These are phyloP conservation scores for Allantophomopsis lycopodina DNA, from an alignment of 2,329 filamentous ascomycete genomes.

Conservation along the genomic window DNA sequence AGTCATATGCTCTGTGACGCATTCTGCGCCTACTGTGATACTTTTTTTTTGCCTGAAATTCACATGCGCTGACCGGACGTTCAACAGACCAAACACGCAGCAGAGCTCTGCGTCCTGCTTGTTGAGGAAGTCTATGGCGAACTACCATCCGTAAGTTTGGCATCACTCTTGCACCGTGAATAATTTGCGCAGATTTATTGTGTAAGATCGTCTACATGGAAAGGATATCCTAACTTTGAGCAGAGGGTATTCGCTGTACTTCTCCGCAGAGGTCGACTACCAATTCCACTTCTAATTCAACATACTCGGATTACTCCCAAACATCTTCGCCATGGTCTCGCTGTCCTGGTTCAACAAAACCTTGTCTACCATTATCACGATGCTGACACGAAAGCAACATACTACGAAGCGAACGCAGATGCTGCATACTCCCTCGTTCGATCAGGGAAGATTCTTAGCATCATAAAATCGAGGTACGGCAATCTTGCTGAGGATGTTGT, in stretches of 20 bases:
- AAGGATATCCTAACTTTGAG: constrained; percentile 10
- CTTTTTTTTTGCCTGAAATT: constrained; percentile 1
- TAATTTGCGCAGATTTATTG: constrained; percentile 7
- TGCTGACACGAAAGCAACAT: constrained; percentile 45
- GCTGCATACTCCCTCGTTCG: constrained; percentile 74
- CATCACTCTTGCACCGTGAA: neutral
- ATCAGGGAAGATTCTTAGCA: constrained; percentile 65
- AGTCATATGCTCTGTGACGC: constrained; percentile 14
- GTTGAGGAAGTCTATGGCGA: constrained; percentile 85
- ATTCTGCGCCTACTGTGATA: no score
- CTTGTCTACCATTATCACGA: constrained; percentile 64
- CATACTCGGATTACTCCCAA: constrained; percentile 60
- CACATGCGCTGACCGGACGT: no score
- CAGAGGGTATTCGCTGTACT: constrained; percentile 79
- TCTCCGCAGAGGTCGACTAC: constrained; percentile 64
- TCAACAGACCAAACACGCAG: constrained; percentile 52
- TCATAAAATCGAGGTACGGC: constrained; percentile 63
- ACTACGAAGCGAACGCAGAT: constrained; percentile 73
- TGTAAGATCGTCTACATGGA: constrained; percentile 4
- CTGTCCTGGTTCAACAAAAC: constrained; percentile 78
- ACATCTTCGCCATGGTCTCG: constrained; percentile 69
- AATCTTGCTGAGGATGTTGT: constrained; percentile 61
- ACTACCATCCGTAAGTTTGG: constrained; percentile 66
- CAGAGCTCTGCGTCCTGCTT: constrained; percentile 81
- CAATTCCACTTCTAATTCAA: constrained; percentile 53